Evolutionary conservation across 345 rosid species (phyloP), one percentile per base, ranked within the genome.

Genomic region (Arabidopsis suecica): DNA sequence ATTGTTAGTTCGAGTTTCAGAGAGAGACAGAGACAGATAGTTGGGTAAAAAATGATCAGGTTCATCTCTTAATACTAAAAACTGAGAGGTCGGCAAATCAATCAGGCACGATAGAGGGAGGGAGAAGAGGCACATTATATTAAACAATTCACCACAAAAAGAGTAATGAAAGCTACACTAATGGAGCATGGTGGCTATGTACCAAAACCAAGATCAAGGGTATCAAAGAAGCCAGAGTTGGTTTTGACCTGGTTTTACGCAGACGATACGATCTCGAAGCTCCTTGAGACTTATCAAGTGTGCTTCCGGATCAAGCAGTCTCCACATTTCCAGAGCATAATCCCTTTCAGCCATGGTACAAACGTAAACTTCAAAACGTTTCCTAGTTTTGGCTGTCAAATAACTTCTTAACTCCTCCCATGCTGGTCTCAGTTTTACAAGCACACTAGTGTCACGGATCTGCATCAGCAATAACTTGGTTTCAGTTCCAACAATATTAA

Each of bases 281-380:
- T 96, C 89, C 77, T 82, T 89, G 72, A 88, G 78, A 75, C 79
- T 82, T 68, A 96, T 96, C 66, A 96, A 73, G 74, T 85, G 91
- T 33, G 91, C 83, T 78, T 84, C 97, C 2, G 97, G 98, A 78
- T 93, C 99, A 83, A 93, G 98, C 78, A 93, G 94, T 86, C 99
- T 89, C 99, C 99, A 93, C 87, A 96, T 96, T 83, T 96, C 99
- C 44, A 96, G 85, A 68, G 99, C 99, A 89, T 93, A 96, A 82
- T 96, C 97, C 77, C 97, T 85, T 85, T 96, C 99, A 67, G 99
- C 99, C 99, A 96, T 96, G 8, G 99, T 96, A 78, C 99, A 96
- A 62, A 96, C 99, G 80, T 93, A 93, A 69, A 96, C 99, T 84
- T 93, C 97, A 79, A 96, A 96, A n/a, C 98, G 76, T 79, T 93